Base-by-base conservation (phyloP, 2,329 filamentous ascomycete genomes). In the Hirsutella thompsonii region DNA sequence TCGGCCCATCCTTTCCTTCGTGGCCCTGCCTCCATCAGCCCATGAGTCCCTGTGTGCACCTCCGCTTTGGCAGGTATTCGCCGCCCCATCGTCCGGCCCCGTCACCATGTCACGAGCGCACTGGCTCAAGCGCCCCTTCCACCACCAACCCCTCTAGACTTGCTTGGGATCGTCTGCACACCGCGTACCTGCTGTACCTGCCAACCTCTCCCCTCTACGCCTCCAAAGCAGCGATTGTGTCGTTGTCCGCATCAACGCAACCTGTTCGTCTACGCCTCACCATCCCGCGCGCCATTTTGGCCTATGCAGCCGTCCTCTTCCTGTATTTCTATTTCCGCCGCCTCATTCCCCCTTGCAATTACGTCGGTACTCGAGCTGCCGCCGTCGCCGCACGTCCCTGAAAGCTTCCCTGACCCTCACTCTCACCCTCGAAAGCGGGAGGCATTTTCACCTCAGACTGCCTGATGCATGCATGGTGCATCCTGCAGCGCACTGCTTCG, bases 401-500 rank as follows among this genome's bases (percentile, higher is more conserved):
- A 29, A 26, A 11, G 23, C 40, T 28, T 35, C 19, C 13, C 40
- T n/a, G n/a, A n/a, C n/a, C n/a, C n/a, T n/a, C n/a, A n/a, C n/a
- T n/a, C 20, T 26, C 19, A 13, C 29, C 20, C 28, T 33, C 28
- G 40, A 29, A 29, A 20, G 29, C 36, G 30, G 40, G 40, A 42
- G 40, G 40, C 40, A 42, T 42, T 42, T 42, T 42, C 40, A 38
- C 28, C 40, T 37, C 40, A 33, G 36, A 20, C 36, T 42, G 36
- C 40, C 38, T 38, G 40, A 38, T 42, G 40, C 40, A 42, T 42
- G 40, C 36, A 38, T 38, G 16, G 36, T 38, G 40, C 40, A 37
- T 42, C 36, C 21, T 42, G 40, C 40, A 42, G 40, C 40, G 35
- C 36, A 33, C 36, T 20, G 40, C 36, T 28, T 29, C 40, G 36